A percentile compares a stretch with the other conserved stretches of the same genome.
Conservation (phyloP, 2,329 filamentous ascomycete genomes). For the Leptoxyphium fumago region DNA sequence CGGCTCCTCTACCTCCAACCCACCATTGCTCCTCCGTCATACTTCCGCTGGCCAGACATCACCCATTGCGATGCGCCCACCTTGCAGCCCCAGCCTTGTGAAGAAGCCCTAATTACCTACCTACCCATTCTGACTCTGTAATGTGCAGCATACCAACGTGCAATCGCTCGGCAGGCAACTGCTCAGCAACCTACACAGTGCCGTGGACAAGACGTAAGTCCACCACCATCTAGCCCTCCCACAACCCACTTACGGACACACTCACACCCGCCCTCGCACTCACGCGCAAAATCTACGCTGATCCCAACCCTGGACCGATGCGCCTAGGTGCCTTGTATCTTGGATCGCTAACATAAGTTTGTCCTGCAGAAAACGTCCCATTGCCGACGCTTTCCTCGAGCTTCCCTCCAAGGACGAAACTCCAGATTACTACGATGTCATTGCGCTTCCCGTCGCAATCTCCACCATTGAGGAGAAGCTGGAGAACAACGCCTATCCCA, state of each 20-base stretch:
- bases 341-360: conserved; percentile 3
- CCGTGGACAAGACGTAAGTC: conserved; percentile 67
- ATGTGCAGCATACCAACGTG: conserved; percentile 48
- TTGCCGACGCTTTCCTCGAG: conserved; percentile 61
- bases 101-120: too few species aligned
- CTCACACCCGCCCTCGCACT: conserved; percentile 3
- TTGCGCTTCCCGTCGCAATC: conserved; percentile 65
- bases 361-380: conserved; percentile 47
- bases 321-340: too few species aligned
- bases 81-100: too few species aligned
- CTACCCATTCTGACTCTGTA: conserved; percentile 35
- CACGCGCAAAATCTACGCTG: conserved; percentile 3
- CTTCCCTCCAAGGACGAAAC: conserved; percentile 41
- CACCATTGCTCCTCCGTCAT: neutral
- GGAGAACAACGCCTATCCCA: conserved; percentile 50
- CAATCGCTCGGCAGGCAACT: conserved; percentile 52
- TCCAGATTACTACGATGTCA: conserved; percentile 63
- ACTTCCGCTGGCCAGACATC: neutral
- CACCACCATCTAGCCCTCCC: conserved; percentile 3
- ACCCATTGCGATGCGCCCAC: conserved; percentile 6
- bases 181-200: conserved; percentile 58
- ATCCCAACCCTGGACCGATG: too few species aligned
- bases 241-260: neutral
- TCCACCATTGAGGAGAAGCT: conserved; percentile 64
- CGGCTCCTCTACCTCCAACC: neutral